Conservation (phyloP, 1,284 basidiomycete species). For the Cryptococcus sp. region DNA sequence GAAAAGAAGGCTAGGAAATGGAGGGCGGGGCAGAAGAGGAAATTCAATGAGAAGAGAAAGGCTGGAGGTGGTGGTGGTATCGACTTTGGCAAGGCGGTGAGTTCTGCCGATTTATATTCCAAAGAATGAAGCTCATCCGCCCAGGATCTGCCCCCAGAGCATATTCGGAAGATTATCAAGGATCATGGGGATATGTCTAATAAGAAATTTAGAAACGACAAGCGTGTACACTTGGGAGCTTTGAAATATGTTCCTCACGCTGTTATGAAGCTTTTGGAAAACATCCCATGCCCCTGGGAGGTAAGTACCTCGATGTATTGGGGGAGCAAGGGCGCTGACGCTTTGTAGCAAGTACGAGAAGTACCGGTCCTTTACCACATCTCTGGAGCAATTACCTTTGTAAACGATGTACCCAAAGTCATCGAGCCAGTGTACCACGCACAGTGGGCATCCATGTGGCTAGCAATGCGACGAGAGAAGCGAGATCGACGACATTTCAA, state of each 20-base stretch:
- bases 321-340: not conserved
- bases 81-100: constrained; percentile 49
- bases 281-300: constrained; percentile 99
- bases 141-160: constrained; percentile 59
- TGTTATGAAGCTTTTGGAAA: constrained; percentile 98
- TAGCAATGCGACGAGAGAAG: constrained; percentile 98
- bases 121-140: not conserved
- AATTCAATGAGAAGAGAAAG: constrained; percentile 46
- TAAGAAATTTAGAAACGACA: constrained; percentile 95
- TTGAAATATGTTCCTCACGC: constrained; percentile 99
- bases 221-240: constrained; percentile 95
- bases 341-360: constrained; percentile 76
- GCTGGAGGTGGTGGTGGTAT: constrained; percentile 46
- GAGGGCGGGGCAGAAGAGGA: constrained; percentile 43
- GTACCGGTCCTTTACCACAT: constrained; percentile 96
- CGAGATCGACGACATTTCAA: constrained; percentile 98
- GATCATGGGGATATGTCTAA: constrained; percentile 97
- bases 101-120: no score
- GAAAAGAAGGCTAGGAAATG: constrained; percentile 50
- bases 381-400: constrained; percentile 99
- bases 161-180: constrained; percentile 95
- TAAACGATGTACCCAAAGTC: constrained; percentile 95
- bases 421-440: constrained; percentile 98
- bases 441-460: constrained; percentile 99
- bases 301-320: constrained; percentile 20